Base-by-base conservation (phyloP, 2,329 filamentous ascomycete species). In the Penicillium sp. region DNA sequence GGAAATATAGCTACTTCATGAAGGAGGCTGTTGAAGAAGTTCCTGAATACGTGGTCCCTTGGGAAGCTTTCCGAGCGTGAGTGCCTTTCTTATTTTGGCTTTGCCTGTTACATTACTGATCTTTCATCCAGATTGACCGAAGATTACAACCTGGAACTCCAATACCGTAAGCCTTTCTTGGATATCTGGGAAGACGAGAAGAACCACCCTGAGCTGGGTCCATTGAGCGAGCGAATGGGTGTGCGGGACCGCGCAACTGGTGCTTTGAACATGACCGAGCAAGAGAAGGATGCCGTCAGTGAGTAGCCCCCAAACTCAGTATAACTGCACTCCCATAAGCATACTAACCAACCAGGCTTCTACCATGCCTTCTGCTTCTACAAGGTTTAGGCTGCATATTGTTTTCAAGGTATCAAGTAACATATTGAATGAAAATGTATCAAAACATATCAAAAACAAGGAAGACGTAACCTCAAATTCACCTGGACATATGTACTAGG, bases 321-420 rank as follows among this genome's bases (percentile, higher is more conserved):
- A 21, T 2, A 6, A n/a, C 14, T 38, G 18, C 11, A 13, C 21
- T 38, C 1, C 11, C 44, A 42, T 64, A 71, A 49, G 11, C 18
- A 18, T 18, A 14, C 38, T 49, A 11, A 16, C n/a, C 14, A 0
- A 39, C 31, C 38, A 68, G 80, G 79, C 65, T 96, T 97, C 69
- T 97, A 97, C 69, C 85, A 95, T 66, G 92, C 90, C 1, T 97
- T 97, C 69, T 96, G 92, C 77, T 97, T 97, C 75, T 96, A 97
- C 76, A 96, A 97, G 79, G 91, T 95, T 43, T 94, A 80, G 61
- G 7, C 11, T 22, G 2, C 18, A n/a, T 14, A 10, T 3, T 2
- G 18, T 18, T 18, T 18, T 18, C 18, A 18, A 2, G 18, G 18
- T 18, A 18, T 18, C 18, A 18, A 18, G 16, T n/a, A 8, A 22